Evolutionary conservation across 2,329 filamentous ascomycete species (phyloP), one percentile per base, ranked within the genome.

Genomic region (Xylaria polymorpha): DNA sequence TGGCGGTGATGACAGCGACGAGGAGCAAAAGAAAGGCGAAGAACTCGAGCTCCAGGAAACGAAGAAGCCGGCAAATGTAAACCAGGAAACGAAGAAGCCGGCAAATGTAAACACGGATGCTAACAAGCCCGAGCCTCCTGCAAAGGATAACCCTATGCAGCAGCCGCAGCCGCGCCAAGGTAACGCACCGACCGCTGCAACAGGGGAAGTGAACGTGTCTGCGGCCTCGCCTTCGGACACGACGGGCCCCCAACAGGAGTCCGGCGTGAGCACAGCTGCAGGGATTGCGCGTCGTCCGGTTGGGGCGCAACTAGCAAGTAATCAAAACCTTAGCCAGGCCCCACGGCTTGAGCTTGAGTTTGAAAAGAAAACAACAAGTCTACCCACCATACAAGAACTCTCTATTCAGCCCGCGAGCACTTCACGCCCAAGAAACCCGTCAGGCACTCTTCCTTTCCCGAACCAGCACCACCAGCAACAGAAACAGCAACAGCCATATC

Each of bases 211-310:
- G 20, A 64, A 53, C 35, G 18, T 15, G 20, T 48, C 46, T 41
- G 56, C 46, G 50, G 37, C 39, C n/a, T 35, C 57, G 8, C 50
- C 61, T 46, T 25, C 46, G 35, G 50, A 39, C 37, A 22, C 46
- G 9, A 18, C 72, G 22, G 64, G 64, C 61, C 69, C 71, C 71
- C 64, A 65, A 71, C 71, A 63, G 15, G 72, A 75, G 67, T 71
- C 72, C 68, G 69, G 59, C 9, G 64, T 61, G 25, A 10, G 51
- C 65, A 69, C 72, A 46, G 35, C 64, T 61, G 70, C 72, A 61
- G 32, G 58, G 64, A 68, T 74, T 50, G 35, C 70, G 60, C 75
- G 74, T 64, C 74, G 73, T 32, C 67, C 75, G 18, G 57, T 74
- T 60, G 74, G 72, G 6, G 61, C 32, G 22, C 62, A 57, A 44